Percentiles rank a stretch among this genome's conserved stretches.
Conservation (phyloP, 345 rosid species). For the Bruguiera parviflora region DNA sequence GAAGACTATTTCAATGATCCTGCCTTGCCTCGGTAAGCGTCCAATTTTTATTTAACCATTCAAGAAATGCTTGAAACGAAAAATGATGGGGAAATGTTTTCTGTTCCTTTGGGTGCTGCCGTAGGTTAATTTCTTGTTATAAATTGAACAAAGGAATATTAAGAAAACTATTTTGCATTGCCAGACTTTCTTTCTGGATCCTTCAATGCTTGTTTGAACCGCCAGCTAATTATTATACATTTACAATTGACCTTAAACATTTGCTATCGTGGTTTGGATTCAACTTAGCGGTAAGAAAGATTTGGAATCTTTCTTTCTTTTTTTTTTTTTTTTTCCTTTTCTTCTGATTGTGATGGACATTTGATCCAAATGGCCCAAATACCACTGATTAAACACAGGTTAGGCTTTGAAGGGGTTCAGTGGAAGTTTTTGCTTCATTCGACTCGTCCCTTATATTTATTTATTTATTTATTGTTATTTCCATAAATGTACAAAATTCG, state of each 20-base stretch:
- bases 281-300: slow-evolving; percentile 12
- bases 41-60: background rate
- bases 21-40: slow-evolving; percentile 72
- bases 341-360: background rate
- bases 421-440: background rate
- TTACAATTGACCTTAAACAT: background rate
- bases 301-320: background rate
- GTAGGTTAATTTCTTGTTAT: slow-evolving; percentile 1
- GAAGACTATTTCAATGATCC: slow-evolving; percentile 52
- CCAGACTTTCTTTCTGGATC: background rate
- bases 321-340: background rate
- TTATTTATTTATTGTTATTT: slow-evolving; percentile 1
- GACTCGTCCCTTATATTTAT: background rate
- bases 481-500: slow-evolving; percentile 11
- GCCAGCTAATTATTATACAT: background rate
- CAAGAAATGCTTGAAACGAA: background rate
- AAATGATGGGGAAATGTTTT: slow-evolving; percentile 8
- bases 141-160: background rate
- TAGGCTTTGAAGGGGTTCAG: background rate
- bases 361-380: background rate
- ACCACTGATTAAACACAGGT: background rate
- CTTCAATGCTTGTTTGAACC: background rate
- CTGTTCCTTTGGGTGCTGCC: slow-evolving; percentile 1
- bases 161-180: background rate
- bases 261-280: background rate